Evolutionary conservation across 2,329 filamentous ascomycete genomes (phyloP).

Genomic region (Aspergillus ustus): DNA sequence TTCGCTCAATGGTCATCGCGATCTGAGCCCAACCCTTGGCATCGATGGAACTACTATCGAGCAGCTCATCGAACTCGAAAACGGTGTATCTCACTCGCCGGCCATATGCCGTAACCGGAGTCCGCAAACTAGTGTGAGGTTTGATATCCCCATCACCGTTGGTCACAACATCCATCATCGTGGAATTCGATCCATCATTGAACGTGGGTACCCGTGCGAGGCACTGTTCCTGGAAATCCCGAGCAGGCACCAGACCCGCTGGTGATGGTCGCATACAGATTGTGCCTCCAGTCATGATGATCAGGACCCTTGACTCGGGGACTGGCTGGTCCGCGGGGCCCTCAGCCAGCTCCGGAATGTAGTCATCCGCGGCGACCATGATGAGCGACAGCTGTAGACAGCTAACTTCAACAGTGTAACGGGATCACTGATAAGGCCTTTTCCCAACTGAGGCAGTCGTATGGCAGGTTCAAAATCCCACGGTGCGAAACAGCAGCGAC

Average conservation of each 20-base stretch:
- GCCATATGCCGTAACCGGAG: conserved; percentile 78
- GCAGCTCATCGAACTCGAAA: conserved; percentile 79
- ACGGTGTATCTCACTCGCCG: conserved; percentile 82
- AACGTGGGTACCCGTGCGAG: conserved; percentile 83
- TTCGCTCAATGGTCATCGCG: conserved; percentile 75
- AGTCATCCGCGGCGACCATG: conserved; percentile 28
- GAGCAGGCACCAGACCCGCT: conserved; percentile 78
- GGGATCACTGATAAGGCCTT: not conserved
- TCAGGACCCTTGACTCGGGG: conserved; percentile 79
- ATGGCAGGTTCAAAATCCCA: not conserved
- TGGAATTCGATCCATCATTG: conserved; percentile 72
- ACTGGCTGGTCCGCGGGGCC: conserved; percentile 29
- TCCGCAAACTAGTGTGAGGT: conserved; percentile 72
- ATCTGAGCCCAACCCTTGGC: conserved; percentile 86
- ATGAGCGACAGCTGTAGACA: conserved; percentile 4
- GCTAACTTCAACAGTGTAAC: not conserved
- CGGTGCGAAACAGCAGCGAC: not conserved
- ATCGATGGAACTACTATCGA: conserved; percentile 90
- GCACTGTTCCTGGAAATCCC: conserved; percentile 79
- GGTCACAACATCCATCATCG: conserved; percentile 60
- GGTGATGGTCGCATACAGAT: conserved; percentile 89
- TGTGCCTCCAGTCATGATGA: conserved; percentile 81
- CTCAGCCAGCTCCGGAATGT: conserved; percentile 30
- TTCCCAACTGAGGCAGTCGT: not conserved
- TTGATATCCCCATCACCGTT: conserved; percentile 54